Conservation (phyloP, 1,139 yeast species). For the Scheffersomyces insectosa region DNA sequence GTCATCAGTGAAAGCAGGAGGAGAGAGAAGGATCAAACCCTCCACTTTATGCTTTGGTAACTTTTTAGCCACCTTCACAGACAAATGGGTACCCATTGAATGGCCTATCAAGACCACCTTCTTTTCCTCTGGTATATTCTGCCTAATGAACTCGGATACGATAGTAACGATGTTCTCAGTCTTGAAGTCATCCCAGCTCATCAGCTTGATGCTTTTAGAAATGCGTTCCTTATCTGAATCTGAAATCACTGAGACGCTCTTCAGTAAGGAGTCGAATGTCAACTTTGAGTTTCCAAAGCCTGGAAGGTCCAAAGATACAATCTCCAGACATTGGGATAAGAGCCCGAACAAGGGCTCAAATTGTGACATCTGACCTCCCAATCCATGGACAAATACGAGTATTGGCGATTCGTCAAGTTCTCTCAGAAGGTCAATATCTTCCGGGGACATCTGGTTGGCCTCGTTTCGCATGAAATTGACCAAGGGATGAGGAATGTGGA, state of each 20-base stretch:
- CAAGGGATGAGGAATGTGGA: slow-evolving; percentile 58
- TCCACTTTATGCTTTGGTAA: slow-evolving; percentile 44
- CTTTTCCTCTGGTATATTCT: slow-evolving; percentile 41
- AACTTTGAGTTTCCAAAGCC: slow-evolving; percentile 66
- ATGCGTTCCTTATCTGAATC: slow-evolving; percentile 29
- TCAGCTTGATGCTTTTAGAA: slow-evolving; percentile 26
- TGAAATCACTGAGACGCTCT: slow-evolving; percentile 23
- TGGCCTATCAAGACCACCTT: slow-evolving; percentile 67
- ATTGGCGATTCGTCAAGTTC: slow-evolving; percentile 55
- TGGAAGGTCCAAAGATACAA: slow-evolving; percentile 67
- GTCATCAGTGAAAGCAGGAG: slow-evolving; percentile 49
- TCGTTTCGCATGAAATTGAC: slow-evolving; percentile 47
- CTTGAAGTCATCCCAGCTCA: slow-evolving; percentile 46
- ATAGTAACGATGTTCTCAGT: slow-evolving; percentile 52
- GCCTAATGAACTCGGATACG: slow-evolving; percentile 40
- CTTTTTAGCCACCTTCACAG: slow-evolving; percentile 47
- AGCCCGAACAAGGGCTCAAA: slow-evolving; percentile 67
- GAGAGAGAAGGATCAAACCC: slow-evolving; percentile 52
- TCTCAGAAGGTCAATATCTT: slow-evolving; percentile 25
- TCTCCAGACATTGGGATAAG: slow-evolving; percentile 65
- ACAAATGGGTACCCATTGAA: slow-evolving; percentile 71
- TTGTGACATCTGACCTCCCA: slow-evolving; percentile 78
- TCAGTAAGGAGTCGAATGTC: slow-evolving; percentile 12
- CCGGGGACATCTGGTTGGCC: slow-evolving; percentile 20
- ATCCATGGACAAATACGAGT: slow-evolving; percentile 65